phyloP scores from a whole-genome alignment of 1,284 basidiomycete genomes.

The Leccinum subfulvum region DNA sequence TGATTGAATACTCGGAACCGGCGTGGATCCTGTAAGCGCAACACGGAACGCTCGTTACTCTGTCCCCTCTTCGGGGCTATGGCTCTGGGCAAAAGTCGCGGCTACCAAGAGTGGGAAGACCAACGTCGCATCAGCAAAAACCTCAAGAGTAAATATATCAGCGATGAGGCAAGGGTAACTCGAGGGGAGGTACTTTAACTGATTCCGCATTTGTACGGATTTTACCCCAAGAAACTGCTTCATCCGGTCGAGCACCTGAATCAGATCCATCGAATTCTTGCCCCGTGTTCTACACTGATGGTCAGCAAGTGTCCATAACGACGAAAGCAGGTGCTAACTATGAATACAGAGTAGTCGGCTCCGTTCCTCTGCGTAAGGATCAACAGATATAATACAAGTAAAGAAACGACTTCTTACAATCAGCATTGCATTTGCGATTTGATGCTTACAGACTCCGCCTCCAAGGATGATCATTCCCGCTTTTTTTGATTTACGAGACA shows the following conservation, averaged over 20 bases:
- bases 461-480: conserved; percentile 99
- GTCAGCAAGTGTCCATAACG: conserved; percentile 6
- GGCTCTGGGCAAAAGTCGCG: conserved; percentile 76
- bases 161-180: background rate
- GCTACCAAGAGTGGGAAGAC: conserved; percentile 91
- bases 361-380: conserved; percentile 77
- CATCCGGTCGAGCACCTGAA: conserved; percentile 95
- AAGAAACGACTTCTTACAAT: conserved; percentile 60
- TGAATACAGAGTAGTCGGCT: conserved; percentile 96
- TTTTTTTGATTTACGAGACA: conserved; percentile 84
- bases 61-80: background rate
- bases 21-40: background rate
- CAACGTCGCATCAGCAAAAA: conserved; percentile 80
- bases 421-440: conserved; percentile 99
- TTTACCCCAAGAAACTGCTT: conserved; percentile 99
- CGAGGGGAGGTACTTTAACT: conserved; percentile 68
- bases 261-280: conserved; percentile 99
- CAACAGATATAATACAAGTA: background rate
- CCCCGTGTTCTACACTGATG: conserved; percentile 77
- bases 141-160: conserved; percentile 34
- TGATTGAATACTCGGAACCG: conserved; percentile 1
- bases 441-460: conserved; percentile 98
- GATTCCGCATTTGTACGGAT: conserved; percentile 88
- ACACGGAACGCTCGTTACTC: background rate
- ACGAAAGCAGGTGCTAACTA: conserved; percentile 50